A percentile compares a stretch with the other conserved stretches of the same genome.
phyloP scores from a whole-genome alignment of 495 filamentous ascomycete species.

The Staphylotrichum longicolle region DNA sequence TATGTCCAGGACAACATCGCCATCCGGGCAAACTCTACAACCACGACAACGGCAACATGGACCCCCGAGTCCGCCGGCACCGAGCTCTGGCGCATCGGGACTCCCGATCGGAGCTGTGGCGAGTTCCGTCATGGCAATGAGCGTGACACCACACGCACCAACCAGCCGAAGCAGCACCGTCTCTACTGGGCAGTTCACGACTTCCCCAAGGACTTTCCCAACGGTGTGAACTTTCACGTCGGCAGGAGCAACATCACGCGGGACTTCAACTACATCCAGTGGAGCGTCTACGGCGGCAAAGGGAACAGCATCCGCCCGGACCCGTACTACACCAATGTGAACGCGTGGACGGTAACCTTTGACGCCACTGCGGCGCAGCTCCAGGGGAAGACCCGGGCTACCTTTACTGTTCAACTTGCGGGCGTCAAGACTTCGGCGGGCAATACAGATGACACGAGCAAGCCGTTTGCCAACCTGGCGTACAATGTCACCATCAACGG shows the following conservation, averaged over 20 bases:
- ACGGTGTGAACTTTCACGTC: conserved; percentile 8
- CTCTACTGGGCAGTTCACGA: conserved; percentile 10
- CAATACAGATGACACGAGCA: background rate
- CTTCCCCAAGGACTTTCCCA: conserved; percentile 6
- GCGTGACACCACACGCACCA: background rate
- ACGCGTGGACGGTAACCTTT: conserved; percentile 5
- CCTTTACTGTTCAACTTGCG: background rate
- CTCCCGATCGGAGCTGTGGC: background rate
- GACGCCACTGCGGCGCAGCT: background rate
- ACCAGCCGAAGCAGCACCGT: conserved; percentile 6
- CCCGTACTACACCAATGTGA: conserved; percentile 9
- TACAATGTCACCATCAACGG: conserved; percentile 10
- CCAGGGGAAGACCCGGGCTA: background rate
- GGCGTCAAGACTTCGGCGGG: conserved; percentile 9
- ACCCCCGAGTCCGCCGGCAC: conserved; percentile 4
- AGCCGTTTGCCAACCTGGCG: conserved; percentile 1
- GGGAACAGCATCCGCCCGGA: background rate
- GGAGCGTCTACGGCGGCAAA: conserved; percentile 10
- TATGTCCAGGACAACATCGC: conserved; percentile 6
- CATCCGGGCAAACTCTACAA: background rate
- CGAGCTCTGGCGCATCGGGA: conserved; percentile 4
- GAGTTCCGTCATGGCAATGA: conserved; percentile 10
- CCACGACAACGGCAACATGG: conserved; percentile 9
- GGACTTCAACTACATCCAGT: conserved; percentile 11
- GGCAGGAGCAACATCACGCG: background rate